Percentiles rank a stretch among this genome's conserved stretches.
Evolutionary conservation across 768 basidiomycete genomes (phyloP).

Genomic region (Nevesoporus exiguus): DNA sequence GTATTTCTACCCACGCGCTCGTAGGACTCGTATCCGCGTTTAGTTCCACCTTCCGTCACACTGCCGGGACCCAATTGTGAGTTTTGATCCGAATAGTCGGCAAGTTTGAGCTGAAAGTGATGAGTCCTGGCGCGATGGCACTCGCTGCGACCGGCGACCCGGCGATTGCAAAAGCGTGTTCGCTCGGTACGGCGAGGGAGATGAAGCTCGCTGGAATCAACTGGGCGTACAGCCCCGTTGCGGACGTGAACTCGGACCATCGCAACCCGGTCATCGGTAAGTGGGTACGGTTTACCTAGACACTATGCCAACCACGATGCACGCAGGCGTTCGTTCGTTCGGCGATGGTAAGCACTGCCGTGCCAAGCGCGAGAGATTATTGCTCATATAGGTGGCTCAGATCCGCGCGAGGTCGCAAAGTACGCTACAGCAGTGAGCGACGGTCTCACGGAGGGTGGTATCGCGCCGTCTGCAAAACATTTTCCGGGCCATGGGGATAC

Average conservation of each 20-base stretch:
- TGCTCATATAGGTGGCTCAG: conserved; percentile 30
- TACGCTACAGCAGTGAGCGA: conserved; percentile 46
- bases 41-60: conserved; percentile 37
- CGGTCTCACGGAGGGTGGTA: conserved; percentile 45
- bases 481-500: conserved; percentile 78
- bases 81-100: conserved; percentile 21
- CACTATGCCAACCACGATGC: not conserved
- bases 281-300: conserved; percentile 7
- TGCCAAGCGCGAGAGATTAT: not conserved
- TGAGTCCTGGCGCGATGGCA: conserved; percentile 73
- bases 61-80: conserved; percentile 66
- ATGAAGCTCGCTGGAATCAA: conserved; percentile 61
- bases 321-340: conserved; percentile 62
- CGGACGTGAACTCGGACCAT: conserved; percentile 68
- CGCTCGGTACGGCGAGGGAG: conserved; percentile 53
- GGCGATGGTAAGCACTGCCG: conserved; percentile 49
- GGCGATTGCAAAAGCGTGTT: conserved; percentile 41
- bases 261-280: conserved; percentile 69
- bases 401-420: conserved; percentile 48
- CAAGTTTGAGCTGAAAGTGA: not conserved
- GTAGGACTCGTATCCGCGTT: conserved; percentile 70
- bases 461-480: conserved; percentile 66
- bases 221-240: conserved; percentile 71
- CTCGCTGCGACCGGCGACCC: conserved; percentile 52
- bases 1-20: not conserved